Conservation (phyloP, 2,329 filamentous ascomycete genomes). For the Aureobasidium sp. region DNA sequence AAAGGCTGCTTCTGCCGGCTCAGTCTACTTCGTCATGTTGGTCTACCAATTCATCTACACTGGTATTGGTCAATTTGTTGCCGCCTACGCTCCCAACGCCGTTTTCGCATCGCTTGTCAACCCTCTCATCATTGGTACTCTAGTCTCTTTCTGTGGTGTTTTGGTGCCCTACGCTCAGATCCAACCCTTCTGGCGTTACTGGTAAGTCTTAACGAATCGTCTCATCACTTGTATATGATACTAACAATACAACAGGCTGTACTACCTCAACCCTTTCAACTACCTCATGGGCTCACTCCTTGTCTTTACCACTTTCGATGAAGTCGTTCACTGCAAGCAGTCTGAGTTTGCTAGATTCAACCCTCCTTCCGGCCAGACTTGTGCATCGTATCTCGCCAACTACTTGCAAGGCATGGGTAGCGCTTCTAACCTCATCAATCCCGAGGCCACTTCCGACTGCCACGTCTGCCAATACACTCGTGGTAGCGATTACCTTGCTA, state of each 20-base stretch:
- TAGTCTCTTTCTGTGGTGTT: conserved; percentile 32
- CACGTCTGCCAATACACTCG: conserved; percentile 53
- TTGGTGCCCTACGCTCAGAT: conserved; percentile 30
- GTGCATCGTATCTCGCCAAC: conserved; percentile 48
- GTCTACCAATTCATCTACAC: conserved; percentile 53
- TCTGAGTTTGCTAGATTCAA: conserved; percentile 38
- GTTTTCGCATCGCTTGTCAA: conserved; percentile 42
- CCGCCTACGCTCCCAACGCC: conserved; percentile 38
- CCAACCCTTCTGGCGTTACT: conserved; percentile 33
- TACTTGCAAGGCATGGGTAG: conserved; percentile 47
- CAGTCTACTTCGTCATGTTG: conserved; percentile 38
- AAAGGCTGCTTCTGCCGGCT: conserved; percentile 40
- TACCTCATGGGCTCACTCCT: conserved; percentile 37
- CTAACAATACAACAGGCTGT: conserved; percentile 14
- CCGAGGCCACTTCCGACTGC: conserved; percentile 50
- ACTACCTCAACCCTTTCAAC: conserved; percentile 36
- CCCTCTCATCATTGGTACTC: conserved; percentile 28
- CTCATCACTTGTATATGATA: background rate
- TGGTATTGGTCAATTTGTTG: conserved; percentile 51
- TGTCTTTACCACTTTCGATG: conserved; percentile 36
- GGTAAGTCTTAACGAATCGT: conserved; percentile 17
- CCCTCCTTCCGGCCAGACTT: conserved; percentile 48
- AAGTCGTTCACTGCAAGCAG: conserved; percentile 32
- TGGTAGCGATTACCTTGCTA: conserved; percentile 54
- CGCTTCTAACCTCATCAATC: conserved; percentile 50